These are phyloP conservation scores for Fusarium mundagurra DNA, from an alignment of 2,329 filamentous ascomycete genomes.

Conservation along the genomic window DNA sequence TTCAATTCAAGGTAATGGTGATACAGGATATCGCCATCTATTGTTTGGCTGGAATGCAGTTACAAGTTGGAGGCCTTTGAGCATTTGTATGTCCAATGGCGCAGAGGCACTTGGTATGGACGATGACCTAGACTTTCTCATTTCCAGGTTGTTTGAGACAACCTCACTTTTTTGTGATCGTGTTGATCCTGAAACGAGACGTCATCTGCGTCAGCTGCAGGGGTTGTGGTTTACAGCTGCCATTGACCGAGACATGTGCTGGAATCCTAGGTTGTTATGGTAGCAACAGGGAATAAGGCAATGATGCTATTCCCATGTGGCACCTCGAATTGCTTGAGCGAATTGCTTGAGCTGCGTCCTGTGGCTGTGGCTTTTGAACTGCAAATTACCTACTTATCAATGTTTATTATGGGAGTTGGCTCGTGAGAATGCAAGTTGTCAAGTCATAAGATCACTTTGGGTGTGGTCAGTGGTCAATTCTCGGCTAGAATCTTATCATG, in stretches of 20 bases:
- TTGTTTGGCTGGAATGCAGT: slow-evolving; percentile 24
- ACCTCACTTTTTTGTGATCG: slow-evolving; percentile 2
- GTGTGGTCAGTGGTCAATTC: not conserved
- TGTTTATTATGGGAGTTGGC: not conserved
- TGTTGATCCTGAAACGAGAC: slow-evolving; percentile 35
- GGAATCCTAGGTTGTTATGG: slow-evolving; percentile 25
- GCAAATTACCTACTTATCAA: not conserved
- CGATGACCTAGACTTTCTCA: not conserved
- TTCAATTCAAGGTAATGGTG: not conserved
- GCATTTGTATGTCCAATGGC: slow-evolving; percentile 14
- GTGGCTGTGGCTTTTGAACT: not conserved
- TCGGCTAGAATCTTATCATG: not conserved
- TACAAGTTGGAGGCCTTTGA: not conserved
- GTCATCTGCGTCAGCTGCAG: slow-evolving; percentile 26
- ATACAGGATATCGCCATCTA: slow-evolving; percentile 4
- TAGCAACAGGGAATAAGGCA: slow-evolving; percentile 22
- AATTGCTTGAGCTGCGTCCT: not conserved
- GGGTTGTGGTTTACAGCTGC: slow-evolving; percentile 1
- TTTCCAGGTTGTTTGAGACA: slow-evolving; percentile 23
- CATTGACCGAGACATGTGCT: slow-evolving; percentile 17
- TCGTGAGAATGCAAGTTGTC: not conserved
- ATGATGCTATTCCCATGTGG: slow-evolving; percentile 5
- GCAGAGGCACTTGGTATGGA: slow-evolving; percentile 17
- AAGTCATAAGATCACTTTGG: not conserved
- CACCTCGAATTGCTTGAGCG: not conserved